Evolutionary conservation across 768 basidiomycete genomes (phyloP), one percentile per base, ranked within the genome.

Genomic region (Agaricus sinodeliciosus): DNA sequence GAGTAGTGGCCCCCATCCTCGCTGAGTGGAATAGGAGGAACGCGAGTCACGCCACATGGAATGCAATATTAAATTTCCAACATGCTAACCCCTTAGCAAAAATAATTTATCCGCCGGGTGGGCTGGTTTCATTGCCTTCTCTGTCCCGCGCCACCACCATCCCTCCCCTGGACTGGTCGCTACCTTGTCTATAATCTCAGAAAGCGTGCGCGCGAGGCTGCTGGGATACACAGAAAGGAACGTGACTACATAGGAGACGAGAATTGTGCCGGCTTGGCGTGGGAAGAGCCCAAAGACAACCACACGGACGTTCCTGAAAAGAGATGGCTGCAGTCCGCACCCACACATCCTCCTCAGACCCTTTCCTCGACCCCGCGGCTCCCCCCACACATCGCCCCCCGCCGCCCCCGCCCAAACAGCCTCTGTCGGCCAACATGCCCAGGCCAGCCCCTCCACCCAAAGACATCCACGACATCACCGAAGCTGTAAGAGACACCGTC

Each of bases 401-500:
- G 0, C 67, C 69, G 11, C 70, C 69, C 9, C 74, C 68, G 55
- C 73, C 63, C 66, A 72, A 70, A 39, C 16, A 11, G 27, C 2
- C 13, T 28, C 52, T 25, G 19, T 28, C 52, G 53, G 51, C 55
- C 57, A 31, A 8, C 57, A 19, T 45, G 34, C 13, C 51, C 34
- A 49, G 44, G 34, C n/a, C 56, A 6, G 18, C 46, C 18, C 43
- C 55, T 27, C 43, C 54, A 50, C 50, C 60, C 46, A 59, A 63
- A 48, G 59, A 48, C 13, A 40, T 43, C 42, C 18, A 43, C 22
- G 76, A 78, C 59, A 77, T 84, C 67, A 63, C 74, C 51, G 82
- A 87, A 31, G 80, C 85, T 40, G 79, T 87, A 58, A 75, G 81
- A 58, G 84, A 90, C 55, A 84, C 86, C 46, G 84, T 87, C 19